Base-by-base conservation (phyloP, 2,329 filamentous ascomycete genomes). In the Chalaropsis thielavioides region DNA sequence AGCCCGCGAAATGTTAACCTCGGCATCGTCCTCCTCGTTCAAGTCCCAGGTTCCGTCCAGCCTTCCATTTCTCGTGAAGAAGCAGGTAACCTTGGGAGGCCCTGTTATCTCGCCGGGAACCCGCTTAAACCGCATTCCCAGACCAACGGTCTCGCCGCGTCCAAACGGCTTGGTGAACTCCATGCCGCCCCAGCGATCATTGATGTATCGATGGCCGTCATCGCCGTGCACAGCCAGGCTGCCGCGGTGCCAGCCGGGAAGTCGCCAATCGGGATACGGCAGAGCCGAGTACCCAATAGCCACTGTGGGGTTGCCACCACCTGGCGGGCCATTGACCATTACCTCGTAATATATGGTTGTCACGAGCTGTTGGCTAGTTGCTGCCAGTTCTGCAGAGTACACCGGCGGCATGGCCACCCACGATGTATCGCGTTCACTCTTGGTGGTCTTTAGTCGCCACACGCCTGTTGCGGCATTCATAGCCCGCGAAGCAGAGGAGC, bases 171-270 rank as follows among this genome's bases (percentile, higher is more conserved):
- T 70, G 0, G 84, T 85, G 68, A 92, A 92, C 65, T 83, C 78
- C 68, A 82, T 82, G 19, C 89, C 89, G 24, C 89, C 89, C 78
- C 81, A 87, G 7, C 80, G 79, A 72, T 92, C 87, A 71, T 91
- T 90, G 70, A 90, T 79, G 72, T 87, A 94, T 72, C 82, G 81
- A 70, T 86, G 81, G 0, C 89, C 89, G 73, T 92, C 89, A 72
- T 92, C 89, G 59, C 86, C 85, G 72, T 92, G 89, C n/a, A 92
- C 83, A 1, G 80, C 89, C 15, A 92, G 71, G 68, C 83, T 87
- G 19, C 82, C 89, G 41, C 89, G 81, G 72, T 94, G 87, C 89
- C 89, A 92, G 1, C 89, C 89, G 0, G 89, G 89, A 67, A 92
- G 80, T 7, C 89, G 81, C 76, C 90, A 92, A 0, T 81, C 79